Conservation (phyloP, 2,329 filamentous ascomycete genomes). For the Cadophora sp. region DNA sequence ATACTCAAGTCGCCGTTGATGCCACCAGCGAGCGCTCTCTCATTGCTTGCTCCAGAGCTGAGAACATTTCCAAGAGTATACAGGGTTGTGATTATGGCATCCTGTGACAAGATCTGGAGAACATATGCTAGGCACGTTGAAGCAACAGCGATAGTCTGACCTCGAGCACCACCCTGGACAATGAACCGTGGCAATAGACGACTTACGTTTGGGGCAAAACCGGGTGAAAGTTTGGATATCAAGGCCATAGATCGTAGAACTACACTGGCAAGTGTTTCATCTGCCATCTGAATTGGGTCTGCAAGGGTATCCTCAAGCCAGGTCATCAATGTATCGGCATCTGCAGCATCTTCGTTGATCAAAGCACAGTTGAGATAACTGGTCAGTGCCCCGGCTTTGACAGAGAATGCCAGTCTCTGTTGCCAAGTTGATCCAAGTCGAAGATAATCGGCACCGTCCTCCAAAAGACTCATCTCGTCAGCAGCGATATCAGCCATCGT, state of each 20-base stretch:
- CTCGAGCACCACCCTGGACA: conserved; percentile 78
- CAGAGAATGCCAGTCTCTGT: conserved; percentile 83
- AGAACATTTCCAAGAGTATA: conserved; percentile 97
- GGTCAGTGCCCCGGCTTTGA: conserved; percentile 82
- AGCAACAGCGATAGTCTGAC: conserved; percentile 74
- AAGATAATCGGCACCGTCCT: conserved; percentile 89
- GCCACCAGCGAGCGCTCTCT: conserved; percentile 47
- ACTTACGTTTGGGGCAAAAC: conserved; percentile 77
- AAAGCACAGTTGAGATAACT: conserved; percentile 87
- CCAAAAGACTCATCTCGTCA: conserved; percentile 85
- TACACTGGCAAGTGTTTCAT: conserved; percentile 76
- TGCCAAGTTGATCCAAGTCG: conserved; percentile 86
- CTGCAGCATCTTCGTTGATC: conserved; percentile 81
- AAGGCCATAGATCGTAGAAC: conserved; percentile 84
- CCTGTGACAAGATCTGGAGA: conserved; percentile 83
- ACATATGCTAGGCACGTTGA: conserved; percentile 86
- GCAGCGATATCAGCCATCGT: conserved; percentile 74
- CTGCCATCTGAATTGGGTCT: conserved; percentile 82
- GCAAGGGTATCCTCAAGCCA: conserved; percentile 87
- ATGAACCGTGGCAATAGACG: conserved; percentile 85
- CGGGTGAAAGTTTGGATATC: conserved; percentile 75
- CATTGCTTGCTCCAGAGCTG: conserved; percentile 68
- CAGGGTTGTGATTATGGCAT: conserved; percentile 91
- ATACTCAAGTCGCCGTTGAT: conserved; percentile 60
- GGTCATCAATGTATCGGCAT: conserved; percentile 76